Percentiles rank a stretch among this genome's conserved stretches.
Conservation (phyloP, 140 eudicot species). For the Flaveria floridana region DNA sequence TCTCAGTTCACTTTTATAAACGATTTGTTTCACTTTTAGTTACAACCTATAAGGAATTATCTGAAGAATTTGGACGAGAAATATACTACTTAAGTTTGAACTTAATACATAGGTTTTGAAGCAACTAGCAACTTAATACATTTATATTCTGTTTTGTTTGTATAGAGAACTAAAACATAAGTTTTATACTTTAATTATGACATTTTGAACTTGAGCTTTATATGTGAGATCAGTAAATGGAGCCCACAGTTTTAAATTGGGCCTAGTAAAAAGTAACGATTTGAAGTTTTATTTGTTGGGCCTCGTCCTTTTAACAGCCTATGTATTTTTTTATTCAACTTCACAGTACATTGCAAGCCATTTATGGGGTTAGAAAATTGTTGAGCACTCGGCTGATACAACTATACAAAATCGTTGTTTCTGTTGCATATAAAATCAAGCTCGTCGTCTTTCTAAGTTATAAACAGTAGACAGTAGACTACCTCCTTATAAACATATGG, state of each 20-base stretch:
- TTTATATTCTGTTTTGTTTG: too few relatives aligned
- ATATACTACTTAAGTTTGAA: too few relatives aligned
- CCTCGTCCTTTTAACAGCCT: not conserved
- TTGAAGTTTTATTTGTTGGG: not conserved
- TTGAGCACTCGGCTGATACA: not conserved
- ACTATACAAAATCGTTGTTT: not conserved
- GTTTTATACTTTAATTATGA: not conserved
- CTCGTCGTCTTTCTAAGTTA: not conserved
- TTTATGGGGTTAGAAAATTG: not conserved
- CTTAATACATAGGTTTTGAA: not conserved
- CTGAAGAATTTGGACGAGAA: too few relatives aligned
- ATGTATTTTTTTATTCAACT: not conserved
- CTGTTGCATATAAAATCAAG: not conserved
- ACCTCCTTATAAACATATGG: not conserved
- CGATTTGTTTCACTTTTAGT: too few relatives aligned
- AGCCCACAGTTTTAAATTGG: not conserved
- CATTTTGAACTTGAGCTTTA: not conserved
- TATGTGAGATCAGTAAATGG: constrained; percentile 10
- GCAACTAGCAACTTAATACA: not conserved
- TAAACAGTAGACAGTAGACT: too few relatives aligned
- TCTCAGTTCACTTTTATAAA: too few relatives aligned
- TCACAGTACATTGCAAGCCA: not conserved
- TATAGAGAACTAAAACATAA: not conserved
- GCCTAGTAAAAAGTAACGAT: not conserved
- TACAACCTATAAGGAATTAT: too few relatives aligned